Conservation (phyloP, 2,329 filamentous ascomycete species). For the Cladophialophora bantiana region DNA sequence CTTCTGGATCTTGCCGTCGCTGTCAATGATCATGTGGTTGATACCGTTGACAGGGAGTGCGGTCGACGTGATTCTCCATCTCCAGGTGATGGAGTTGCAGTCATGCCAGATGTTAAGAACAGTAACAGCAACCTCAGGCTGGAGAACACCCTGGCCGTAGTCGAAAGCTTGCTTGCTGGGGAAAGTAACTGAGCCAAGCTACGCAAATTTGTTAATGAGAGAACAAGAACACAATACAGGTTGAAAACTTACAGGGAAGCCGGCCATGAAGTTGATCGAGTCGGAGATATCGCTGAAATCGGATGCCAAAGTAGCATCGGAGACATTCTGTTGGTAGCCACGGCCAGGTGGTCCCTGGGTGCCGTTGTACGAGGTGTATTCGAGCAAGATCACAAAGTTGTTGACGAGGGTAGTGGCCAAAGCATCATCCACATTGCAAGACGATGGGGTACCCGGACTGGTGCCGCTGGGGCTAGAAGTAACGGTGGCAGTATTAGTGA, state of each 20-base stretch:
- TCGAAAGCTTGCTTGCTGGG: conserved; percentile 37
- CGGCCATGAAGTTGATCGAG: conserved; percentile 42
- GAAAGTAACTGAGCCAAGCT: conserved; percentile 38
- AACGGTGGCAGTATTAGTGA: conserved; percentile 1
- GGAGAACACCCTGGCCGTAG: conserved; percentile 32
- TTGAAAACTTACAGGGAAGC: conserved; percentile 38
- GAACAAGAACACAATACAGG: not conserved
- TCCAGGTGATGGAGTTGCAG: conserved; percentile 40
- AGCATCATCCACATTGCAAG: conserved; percentile 34
- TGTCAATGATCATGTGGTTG: conserved; percentile 37
- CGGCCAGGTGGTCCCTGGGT: conserved; percentile 26
- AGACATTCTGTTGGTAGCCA: conserved; percentile 35
- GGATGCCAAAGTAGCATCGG: conserved; percentile 30
- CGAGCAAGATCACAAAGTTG: conserved; percentile 36
- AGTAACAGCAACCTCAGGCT: conserved; percentile 30
- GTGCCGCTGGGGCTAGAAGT: not conserved
- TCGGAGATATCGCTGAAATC: conserved; percentile 40
- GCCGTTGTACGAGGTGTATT: conserved; percentile 36
- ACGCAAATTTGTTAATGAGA: conserved; percentile 17
- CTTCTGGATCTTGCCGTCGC: conserved; percentile 35
- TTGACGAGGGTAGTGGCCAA: conserved; percentile 32
- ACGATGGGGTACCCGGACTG: conserved; percentile 3
- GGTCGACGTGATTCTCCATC: conserved; percentile 33
- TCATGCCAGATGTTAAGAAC: conserved; percentile 37
- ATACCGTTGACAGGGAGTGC: conserved; percentile 37